Evolutionary conservation across 2,329 filamentous ascomycete species (phyloP).

Genomic region (Chaetomium strumarium): DNA sequence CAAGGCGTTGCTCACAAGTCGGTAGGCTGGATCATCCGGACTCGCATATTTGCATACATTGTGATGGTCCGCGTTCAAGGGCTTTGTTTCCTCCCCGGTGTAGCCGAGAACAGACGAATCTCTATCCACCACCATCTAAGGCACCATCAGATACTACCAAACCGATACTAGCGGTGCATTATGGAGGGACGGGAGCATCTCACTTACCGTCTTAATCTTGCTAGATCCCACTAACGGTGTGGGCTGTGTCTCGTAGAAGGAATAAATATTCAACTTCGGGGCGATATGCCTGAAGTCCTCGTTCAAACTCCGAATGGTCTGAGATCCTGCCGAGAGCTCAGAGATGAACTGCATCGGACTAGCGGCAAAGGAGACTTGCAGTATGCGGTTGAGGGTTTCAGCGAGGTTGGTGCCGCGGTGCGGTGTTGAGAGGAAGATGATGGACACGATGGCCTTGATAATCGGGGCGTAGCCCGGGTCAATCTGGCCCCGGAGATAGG

Average conservation of each 20-base stretch:
- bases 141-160: neutral
- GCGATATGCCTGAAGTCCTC: constrained; percentile 28
- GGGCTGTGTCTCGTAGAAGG: constrained; percentile 26
- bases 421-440: constrained; percentile 31
- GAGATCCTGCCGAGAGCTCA: constrained; percentile 26
- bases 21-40: constrained; percentile 34
- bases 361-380: constrained; percentile 18
- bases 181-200: too few species aligned
- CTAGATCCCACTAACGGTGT: constrained; percentile 9
- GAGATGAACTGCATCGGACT: constrained; percentile 27
- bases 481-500: constrained; percentile 23
- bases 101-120: constrained; percentile 40
- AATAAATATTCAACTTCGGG: constrained; percentile 23
- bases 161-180: too few species aligned
- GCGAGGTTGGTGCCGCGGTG: constrained; percentile 30
- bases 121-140: constrained; percentile 22
- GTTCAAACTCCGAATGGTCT: constrained; percentile 24
- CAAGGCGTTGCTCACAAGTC: constrained; percentile 29
- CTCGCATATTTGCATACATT: constrained; percentile 37
- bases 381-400: constrained; percentile 28
- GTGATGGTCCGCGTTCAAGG: constrained; percentile 38
- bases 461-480: constrained; percentile 26
- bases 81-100: constrained; percentile 33
- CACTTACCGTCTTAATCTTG: neutral
- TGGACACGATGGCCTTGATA: constrained; percentile 25